Base-by-base conservation (phyloP, 2,329 filamentous ascomycete species). In the Ophiobolus disseminans region DNA sequence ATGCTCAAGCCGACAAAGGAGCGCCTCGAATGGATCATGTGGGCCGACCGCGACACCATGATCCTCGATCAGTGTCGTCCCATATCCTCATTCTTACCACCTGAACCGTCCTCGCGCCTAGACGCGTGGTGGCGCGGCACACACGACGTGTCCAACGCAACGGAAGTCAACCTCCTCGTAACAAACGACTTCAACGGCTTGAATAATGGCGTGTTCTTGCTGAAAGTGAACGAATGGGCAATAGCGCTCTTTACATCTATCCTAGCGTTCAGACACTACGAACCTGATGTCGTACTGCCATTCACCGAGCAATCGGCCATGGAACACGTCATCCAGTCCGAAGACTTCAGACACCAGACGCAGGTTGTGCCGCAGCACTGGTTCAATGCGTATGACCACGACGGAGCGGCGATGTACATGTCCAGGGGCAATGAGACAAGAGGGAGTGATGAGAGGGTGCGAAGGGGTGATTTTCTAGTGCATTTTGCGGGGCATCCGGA, bases 41-140 rank as follows among this genome's bases (percentile, higher is more conserved):
- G 75, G 74, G 68, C 73, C 1, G 75, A 78, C 41, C 72, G 72
- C n/a, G 75, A 78, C 49, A 76, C 73, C 1, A 63, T 77, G 5
- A 67, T 77, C n/a, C 60, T 78, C 22, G 75, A 78, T 36, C 74
- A 75, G 3, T 66, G 74, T 46, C 66, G 76, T 5, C 73, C 73
- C 0, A 64, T 75, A 31, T 68, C 74, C 16, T 67, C 65, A 2
- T 77, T 77, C 49, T 57, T 77, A 4, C 75, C 74, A 2, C 53
- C 53, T 5, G 40, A 52, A 5, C 64, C n/a, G n/a, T n/a, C 68
- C 9, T 26, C 50, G 14, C 40, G 40, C n/a, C 19, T 36, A 40
- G 44, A 30, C 11, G 68, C 48, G 6, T 52, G 56, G 53, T 57
- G 56, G 58, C 46, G 35, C 30, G 17, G 40, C 30, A 14, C n/a